Base-by-base conservation (phyloP, 2,329 filamentous ascomycete genomes). In the Pseudogymnoascus sp. region DNA sequence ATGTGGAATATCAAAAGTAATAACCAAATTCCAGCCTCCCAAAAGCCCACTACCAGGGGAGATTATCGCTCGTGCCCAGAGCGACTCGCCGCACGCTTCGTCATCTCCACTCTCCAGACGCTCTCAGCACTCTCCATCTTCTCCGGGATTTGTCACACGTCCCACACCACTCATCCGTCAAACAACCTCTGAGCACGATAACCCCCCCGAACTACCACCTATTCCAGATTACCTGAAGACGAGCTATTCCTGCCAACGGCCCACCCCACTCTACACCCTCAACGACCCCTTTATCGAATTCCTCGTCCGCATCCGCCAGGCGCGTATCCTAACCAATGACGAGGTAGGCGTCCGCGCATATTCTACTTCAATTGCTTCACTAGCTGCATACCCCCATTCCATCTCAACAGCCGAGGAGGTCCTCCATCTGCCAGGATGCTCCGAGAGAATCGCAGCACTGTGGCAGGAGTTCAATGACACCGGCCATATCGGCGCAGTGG, bases 331-430 rank as follows among this genome's bases (percentile, higher is more conserved):
- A 1, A 86, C 83, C 0, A 84, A 86, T 7, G 92, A 97, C 69
- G 82, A 89, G 56, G 86, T 96, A 64, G 91, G 91, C 1, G 86
- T 93, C 0, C 84, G 91, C 59, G 92, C 93, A 0, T 97, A 97
- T 72, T 93, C 89, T 31, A 92, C 89, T 1, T 87, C 89, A 11
- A 96, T 97, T 67, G 91, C 95, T 5, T 78, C 90, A 0, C 75
- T 99, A 17, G 85, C 90, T 3, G 90, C 93, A 0, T 97, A 97
- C 70, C 91, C 93, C 0, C 67, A 72, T 53, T 64, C 63, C 3
- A 37, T 73, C 9, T 71, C 63, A 0, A 69, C 75, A 19, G 70
- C 74, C 1, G 68, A 72, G 4, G 80, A 81, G 67, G 71, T 82
- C 10, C 56, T 75, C 9, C 69, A 70, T 1, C 77, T 99, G 0